Percentiles rank a stretch among this genome's conserved stretches.
Evolutionary conservation across 2,329 filamentous ascomycete genomes (phyloP).

Genomic region (Pseudocercospora ulei): DNA sequence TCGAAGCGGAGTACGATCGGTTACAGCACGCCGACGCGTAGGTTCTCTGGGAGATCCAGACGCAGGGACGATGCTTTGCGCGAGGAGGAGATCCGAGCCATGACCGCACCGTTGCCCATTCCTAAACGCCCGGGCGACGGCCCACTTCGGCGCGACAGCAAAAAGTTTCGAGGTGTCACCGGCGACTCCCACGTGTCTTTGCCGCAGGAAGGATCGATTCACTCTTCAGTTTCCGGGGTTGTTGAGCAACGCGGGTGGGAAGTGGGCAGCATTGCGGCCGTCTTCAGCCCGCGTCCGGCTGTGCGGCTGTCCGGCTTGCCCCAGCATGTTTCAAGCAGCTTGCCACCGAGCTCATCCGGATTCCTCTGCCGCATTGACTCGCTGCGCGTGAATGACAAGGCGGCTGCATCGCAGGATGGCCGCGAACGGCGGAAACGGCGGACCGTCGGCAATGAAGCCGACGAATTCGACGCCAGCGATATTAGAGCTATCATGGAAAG

Average conservation of each 20-base stretch:
- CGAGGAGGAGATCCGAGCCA: conserved; percentile 78
- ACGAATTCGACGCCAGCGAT: conserved; percentile 74
- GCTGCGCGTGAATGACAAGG: conserved; percentile 12
- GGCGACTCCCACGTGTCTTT: conserved; percentile 63
- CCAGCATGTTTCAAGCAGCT: conserved; percentile 43
- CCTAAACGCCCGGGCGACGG: conserved; percentile 42
- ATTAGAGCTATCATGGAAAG: conserved; percentile 82
- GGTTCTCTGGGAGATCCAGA: conserved; percentile 61
- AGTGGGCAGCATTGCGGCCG: conserved; percentile 58
- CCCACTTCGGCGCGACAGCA: conserved; percentile 54
- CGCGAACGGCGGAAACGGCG: conserved; percentile 44
- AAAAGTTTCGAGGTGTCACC: conserved; percentile 53
- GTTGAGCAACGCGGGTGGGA: conserved; percentile 70
- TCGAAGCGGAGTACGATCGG: conserved; percentile 39
- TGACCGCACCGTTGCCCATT: conserved; percentile 61
- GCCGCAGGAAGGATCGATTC: conserved; percentile 61
- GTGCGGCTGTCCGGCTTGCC: conserved; percentile 63
- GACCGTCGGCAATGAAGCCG: conserved; percentile 60
- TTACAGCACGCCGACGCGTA: conserved; percentile 48
- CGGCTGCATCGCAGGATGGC: conserved; percentile 30
- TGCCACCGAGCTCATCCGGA: conserved; percentile 19
- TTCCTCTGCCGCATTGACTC: conserved; percentile 23
- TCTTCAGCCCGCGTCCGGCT: conserved; percentile 76
- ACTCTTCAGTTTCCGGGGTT: conserved; percentile 64
- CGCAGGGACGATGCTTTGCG: conserved; percentile 64